A percentile compares a stretch with the other conserved stretches of the same genome.
phyloP scores from a whole-genome alignment of 148 eudicot genomes.

The Pharnaceum exiguum region DNA sequence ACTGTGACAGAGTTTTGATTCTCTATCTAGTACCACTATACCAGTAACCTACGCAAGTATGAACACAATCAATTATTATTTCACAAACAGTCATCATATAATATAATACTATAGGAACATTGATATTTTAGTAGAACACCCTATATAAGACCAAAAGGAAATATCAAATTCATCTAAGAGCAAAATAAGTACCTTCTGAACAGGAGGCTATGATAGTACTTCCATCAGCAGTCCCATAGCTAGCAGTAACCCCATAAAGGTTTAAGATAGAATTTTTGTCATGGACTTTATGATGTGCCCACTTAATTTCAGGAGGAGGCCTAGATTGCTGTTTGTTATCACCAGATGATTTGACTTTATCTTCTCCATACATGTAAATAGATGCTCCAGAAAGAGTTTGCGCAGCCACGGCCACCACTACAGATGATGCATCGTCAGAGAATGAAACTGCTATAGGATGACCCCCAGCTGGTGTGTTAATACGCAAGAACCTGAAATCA shows the following conservation, averaged over 20 bases:
- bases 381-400: conserved; percentile 72
- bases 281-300: conserved; percentile 88
- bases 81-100: background rate
- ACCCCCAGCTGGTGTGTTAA: conserved; percentile 87
- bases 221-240: conserved; percentile 91
- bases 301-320: conserved; percentile 85
- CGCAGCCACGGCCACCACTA: conserved; percentile 76
- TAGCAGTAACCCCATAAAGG: conserved; percentile 59
- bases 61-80: no score
- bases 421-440: conserved; percentile 72
- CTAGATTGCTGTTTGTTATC: conserved; percentile 61
- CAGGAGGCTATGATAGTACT: conserved; percentile 83
- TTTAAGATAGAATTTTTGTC: conserved; percentile 62
- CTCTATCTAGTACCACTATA: background rate
- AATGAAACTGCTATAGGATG: conserved; percentile 76
- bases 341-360: conserved; percentile 45
- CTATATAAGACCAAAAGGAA: background rate
- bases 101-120: background rate
- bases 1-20: background rate
- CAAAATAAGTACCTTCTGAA: conserved; percentile 65
- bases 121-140: background rate
- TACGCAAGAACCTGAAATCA: conserved; percentile 68
- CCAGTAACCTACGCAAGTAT: no score
- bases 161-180: background rate
- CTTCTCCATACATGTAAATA: conserved; percentile 86